These are phyloP conservation scores for Tolypocladium nubicola DNA, from an alignment of 2,329 filamentous ascomycete species.

Conservation along the genomic window DNA sequence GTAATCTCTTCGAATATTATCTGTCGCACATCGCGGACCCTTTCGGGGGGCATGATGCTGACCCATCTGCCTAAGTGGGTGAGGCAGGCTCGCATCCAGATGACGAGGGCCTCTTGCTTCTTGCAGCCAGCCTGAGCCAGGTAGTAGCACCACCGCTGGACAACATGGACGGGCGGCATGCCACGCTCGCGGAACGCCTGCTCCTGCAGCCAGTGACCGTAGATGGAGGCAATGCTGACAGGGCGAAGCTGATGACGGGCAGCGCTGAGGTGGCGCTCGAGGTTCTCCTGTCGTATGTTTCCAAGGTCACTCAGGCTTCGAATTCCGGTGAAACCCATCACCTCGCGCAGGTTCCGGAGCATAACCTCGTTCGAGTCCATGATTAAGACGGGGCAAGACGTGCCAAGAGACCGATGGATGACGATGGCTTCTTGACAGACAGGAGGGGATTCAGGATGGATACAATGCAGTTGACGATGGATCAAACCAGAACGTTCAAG, in stretches of 20 bases:
- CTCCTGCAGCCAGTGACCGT: conserved; percentile 16
- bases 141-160: background rate
- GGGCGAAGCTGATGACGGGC: conserved; percentile 4
- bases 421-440: no score
- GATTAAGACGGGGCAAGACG: background rate
- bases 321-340: conserved; percentile 13
- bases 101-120: background rate
- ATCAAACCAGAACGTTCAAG: background rate
- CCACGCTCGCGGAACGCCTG: background rate
- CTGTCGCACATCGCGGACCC: background rate
- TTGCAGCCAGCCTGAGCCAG: background rate
- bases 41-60: background rate
- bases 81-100: conserved; percentile 1
- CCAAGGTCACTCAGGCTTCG: conserved; percentile 10
- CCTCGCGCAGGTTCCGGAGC: conserved; percentile 9
- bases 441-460: no score
- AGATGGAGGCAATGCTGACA: conserved; percentile 12
- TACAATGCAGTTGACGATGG: no score
- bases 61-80: background rate
- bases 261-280: conserved; percentile 10
- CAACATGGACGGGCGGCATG: background rate
- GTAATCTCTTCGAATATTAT: background rate
- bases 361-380: conserved; percentile 11
- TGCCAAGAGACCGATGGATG: background rate
- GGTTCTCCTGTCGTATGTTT: conserved; percentile 12